Conservation (phyloP, 1,139 yeast genomes). For the Yamadazyma taylorii region DNA sequence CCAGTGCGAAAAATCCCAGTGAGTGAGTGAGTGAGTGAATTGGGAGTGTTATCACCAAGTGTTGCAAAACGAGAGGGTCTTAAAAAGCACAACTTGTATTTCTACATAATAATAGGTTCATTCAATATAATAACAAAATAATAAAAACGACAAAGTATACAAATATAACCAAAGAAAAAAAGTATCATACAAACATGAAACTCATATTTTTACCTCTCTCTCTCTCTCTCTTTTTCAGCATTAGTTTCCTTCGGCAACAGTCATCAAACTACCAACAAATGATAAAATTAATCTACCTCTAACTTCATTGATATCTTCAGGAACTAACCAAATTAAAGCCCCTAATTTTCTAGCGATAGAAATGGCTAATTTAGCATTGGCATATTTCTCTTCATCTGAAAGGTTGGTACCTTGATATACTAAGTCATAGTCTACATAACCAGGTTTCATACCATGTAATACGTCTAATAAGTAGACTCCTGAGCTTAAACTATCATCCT, state of each 20-base stretch:
- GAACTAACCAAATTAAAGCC: slow-evolving; percentile 96
- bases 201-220: background rate
- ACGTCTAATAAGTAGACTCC: slow-evolving; percentile 88
- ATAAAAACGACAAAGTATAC: too few relatives aligned
- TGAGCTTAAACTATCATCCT: slow-evolving; percentile 71
- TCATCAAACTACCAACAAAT: slow-evolving; percentile 93
- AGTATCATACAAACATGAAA: too few relatives aligned
- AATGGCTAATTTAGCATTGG: slow-evolving; percentile 94
- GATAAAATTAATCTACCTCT: slow-evolving; percentile 91
- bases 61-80: too few relatives aligned
- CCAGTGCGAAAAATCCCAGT: background rate
- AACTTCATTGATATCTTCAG: slow-evolving; percentile 98
- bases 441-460: slow-evolving; percentile 91
- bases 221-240: background rate
- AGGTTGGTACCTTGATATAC: slow-evolving; percentile 70
- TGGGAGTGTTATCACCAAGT: background rate
- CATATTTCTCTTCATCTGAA: slow-evolving; percentile 78
- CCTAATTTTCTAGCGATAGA: slow-evolving; percentile 98
- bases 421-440: slow-evolving; percentile 93
- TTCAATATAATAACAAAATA: too few relatives aligned
- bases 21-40: background rate
- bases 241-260: slow-evolving; percentile 26
- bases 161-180: too few relatives aligned
- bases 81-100: too few relatives aligned
- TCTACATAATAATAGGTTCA: too few relatives aligned